Evolutionary conservation across 1,284 basidiomycete species (phyloP).

Genomic region (Apiotrichum akiyoshidainum): DNA sequence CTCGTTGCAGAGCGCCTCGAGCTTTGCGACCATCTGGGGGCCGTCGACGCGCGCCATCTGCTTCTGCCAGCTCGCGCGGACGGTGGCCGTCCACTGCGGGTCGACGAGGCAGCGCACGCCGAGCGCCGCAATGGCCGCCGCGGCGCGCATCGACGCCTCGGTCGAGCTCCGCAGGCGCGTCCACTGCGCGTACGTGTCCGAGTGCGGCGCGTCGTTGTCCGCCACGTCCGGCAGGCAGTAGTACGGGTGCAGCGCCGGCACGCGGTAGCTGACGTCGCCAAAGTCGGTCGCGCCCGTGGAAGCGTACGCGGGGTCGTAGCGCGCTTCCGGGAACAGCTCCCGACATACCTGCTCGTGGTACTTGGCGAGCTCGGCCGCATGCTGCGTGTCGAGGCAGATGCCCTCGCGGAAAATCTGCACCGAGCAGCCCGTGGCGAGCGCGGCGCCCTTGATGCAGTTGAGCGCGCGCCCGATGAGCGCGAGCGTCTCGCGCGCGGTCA

Average conservation of each 20-base stretch:
- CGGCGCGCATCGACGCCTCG: constrained; percentile 3
- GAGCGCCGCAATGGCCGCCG: constrained; percentile 8
- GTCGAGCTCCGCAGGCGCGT: neutral
- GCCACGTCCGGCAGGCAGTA: constrained; percentile 9
- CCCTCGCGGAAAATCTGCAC: constrained; percentile 33
- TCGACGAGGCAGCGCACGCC: constrained; percentile 4
- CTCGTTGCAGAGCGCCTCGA: constrained; percentile 2
- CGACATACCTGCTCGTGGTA: constrained; percentile 15
- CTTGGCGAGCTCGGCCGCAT: constrained; percentile 26
- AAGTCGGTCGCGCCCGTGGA: constrained; percentile 2
- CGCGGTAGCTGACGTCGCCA: constrained; percentile 6
- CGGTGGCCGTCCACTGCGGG: constrained; percentile 1
- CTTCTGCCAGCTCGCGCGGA: constrained; percentile 4
- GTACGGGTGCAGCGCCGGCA: constrained; percentile 11
- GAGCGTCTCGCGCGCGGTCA: constrained; percentile 30
- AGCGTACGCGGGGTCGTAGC: neutral
- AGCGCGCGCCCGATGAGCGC: constrained; percentile 34
- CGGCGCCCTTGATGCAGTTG: constrained; percentile 47
- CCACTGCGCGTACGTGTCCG: constrained; percentile 13
- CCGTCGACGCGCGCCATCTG: constrained; percentile 7
- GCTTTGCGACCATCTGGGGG: neutral
- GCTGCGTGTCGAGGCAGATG: constrained; percentile 42
- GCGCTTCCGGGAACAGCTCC: neutral
- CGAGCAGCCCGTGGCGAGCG: constrained; percentile 46
- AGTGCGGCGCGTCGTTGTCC: constrained; percentile 4